Evolutionary conservation across 1,284 basidiomycete genomes (phyloP).

Genomic region (Cryptococcus sp.): DNA sequence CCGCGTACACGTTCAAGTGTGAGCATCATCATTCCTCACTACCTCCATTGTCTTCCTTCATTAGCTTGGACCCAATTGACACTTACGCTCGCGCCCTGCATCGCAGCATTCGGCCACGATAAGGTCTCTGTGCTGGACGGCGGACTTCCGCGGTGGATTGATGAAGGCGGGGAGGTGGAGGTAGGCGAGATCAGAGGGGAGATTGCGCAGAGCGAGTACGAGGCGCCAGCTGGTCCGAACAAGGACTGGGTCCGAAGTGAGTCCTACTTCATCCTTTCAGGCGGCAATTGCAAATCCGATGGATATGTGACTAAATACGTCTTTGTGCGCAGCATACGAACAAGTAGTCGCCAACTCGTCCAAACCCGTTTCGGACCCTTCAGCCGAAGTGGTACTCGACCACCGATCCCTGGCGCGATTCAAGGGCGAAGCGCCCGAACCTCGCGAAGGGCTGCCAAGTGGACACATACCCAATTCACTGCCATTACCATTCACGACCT

Average conservation of each 20-base stretch:
- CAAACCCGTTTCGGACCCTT: conserved; percentile 56
- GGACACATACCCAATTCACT: conserved; percentile 91
- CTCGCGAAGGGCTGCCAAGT: conserved; percentile 79
- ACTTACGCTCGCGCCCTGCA: too few relatives aligned
- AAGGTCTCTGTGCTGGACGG: conserved; percentile 86
- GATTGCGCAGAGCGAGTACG: conserved; percentile 30
- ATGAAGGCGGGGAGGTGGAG: conserved; percentile 68
- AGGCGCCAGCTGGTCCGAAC: conserved; percentile 53
- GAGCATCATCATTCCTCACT: background rate
- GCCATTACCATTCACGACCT: conserved; percentile 78
- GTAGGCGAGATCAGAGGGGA: conserved; percentile 46
- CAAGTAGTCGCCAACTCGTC: conserved; percentile 75
- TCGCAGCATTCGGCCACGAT: conserved; percentile 71
- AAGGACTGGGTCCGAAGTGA: conserved; percentile 62
- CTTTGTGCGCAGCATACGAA: conserved; percentile 69
- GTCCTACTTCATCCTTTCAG: conserved; percentile 28
- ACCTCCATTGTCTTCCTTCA: background rate
- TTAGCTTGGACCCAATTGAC: too few relatives aligned
- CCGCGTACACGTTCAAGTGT: conserved; percentile 84
- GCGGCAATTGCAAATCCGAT: conserved; percentile 3
- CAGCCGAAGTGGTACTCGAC: conserved; percentile 77
- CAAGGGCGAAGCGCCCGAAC: conserved; percentile 81
- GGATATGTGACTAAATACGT: background rate
- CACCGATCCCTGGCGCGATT: conserved; percentile 78
- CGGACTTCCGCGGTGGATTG: conserved; percentile 81